Evolutionary conservation across 2,329 filamentous ascomycete genomes (phyloP), one percentile per base, ranked within the genome.

Genomic region (Hypomyces perniciosus): DNA sequence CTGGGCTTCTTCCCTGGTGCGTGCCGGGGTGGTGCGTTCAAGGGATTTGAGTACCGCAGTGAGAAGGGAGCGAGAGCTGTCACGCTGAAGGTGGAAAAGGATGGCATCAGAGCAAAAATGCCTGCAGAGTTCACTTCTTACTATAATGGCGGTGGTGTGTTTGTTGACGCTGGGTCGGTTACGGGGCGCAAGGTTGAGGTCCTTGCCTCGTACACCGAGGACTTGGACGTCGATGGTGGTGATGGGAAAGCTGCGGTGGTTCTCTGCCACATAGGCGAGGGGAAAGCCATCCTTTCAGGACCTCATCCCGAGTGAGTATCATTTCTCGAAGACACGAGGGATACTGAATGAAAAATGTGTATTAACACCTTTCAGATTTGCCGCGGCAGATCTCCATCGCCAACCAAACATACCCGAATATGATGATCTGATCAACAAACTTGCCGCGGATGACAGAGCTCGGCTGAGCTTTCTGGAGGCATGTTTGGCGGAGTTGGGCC

Each of bases 91-190:
- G 82, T 93, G 9, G 73, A 79, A 9, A 82, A 81, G 56, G 75
- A 74, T 2, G 72, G 75, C 0, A 81, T 95, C 53, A 67, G 70
- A 0, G 77, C 73, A 0, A 69, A 71, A 4, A 65, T 86, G 1
- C 79, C 84, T 0, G 77, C 81, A 1, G 72, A 75, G 1, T 88
- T 95, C 53, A 74, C 77, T 48, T 85, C 83, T 10, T 99, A 99
- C 65, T 96, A 92, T 67, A 99, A 99, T 60, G 93, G 93, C 1
- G 93, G 93, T 1, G 91, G 93, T 4, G 83, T 95, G 1, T 99
- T 97, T 71, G 88, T 96, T 1, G 85, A 93, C 68, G 85, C 87
- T 1, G 76, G 78, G 3, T 80, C 77, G 41, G 74, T 81, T 50
- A 71, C 74, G 50, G 76, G 79, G 30, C 71, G 77, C 56, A 86